phyloP scores from a whole-genome alignment of 805 yeast genomes.

The Metschnikowia gelsemii region DNA sequence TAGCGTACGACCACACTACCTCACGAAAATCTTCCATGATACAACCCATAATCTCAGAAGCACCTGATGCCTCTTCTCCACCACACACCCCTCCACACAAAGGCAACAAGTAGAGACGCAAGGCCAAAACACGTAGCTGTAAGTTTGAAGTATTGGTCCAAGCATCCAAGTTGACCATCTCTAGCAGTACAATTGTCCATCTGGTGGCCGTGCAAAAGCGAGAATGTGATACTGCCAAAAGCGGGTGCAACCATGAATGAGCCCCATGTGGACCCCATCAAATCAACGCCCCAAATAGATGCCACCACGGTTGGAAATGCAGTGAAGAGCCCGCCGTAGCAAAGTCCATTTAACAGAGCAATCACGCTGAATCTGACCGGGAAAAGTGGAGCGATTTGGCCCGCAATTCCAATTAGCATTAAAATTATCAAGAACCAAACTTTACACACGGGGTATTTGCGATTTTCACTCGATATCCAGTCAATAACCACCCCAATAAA shows the following conservation, averaged over 20 bases:
- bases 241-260: constrained; percentile 88
- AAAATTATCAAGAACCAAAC: constrained; percentile 33
- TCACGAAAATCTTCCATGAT: neutral
- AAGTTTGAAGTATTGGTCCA: constrained; percentile 29
- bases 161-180: constrained; percentile 20
- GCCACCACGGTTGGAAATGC: constrained; percentile 82
- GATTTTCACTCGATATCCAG: constrained; percentile 37
- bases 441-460: constrained; percentile 31
- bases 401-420: constrained; percentile 31
- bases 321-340: constrained; percentile 85
- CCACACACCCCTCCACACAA: constrained; percentile 35
- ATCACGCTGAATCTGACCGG: constrained; percentile 21
- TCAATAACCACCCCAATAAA: constrained; percentile 70
- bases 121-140: constrained; percentile 27
- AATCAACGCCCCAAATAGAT: constrained; percentile 81
- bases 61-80: constrained; percentile 27
- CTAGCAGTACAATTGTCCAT: constrained; percentile 47
- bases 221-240: constrained; percentile 66
- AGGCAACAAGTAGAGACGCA: constrained; percentile 26
- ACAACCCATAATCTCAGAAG: constrained; percentile 19
- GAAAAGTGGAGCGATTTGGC: constrained; percentile 25
- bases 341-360: constrained; percentile 60
- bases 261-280: constrained; percentile 93
- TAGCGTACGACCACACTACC: too few species aligned
- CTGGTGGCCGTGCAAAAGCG: constrained; percentile 64